These are phyloP conservation scores for Fusarium torulosum DNA, from an alignment of 2,329 filamentous ascomycete genomes.

Conservation along the genomic window DNA sequence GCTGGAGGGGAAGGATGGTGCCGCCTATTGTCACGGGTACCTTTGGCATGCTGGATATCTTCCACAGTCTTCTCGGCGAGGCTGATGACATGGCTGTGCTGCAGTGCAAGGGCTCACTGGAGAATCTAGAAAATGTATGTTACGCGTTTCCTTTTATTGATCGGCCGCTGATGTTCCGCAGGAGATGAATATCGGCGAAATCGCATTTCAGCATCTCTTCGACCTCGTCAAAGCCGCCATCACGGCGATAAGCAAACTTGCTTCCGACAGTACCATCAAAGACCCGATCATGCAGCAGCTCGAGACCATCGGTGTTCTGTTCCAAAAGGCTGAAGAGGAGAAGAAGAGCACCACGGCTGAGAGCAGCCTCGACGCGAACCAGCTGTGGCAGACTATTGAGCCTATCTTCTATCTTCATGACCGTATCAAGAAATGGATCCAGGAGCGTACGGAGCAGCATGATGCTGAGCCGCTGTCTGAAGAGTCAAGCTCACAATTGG, in stretches of 20 bases:
- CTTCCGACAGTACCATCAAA: slow-evolving; percentile 35
- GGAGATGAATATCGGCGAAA: slow-evolving; percentile 72
- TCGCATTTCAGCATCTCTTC: slow-evolving; percentile 51
- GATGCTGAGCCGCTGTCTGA: slow-evolving; percentile 34
- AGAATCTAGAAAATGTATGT: slow-evolving; percentile 70
- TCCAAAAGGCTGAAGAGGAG: slow-evolving; percentile 45
- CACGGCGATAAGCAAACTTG: slow-evolving; percentile 43
- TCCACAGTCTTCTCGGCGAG: slow-evolving; percentile 73
- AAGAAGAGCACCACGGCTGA: slow-evolving; percentile 27
- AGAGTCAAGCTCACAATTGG: slow-evolving; percentile 41
- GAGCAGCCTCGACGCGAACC: slow-evolving; percentile 38
- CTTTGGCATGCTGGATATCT: slow-evolving; percentile 72
- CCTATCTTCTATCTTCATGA: slow-evolving; percentile 75
- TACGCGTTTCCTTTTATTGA: background rate
- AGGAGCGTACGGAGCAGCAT: slow-evolving; percentile 71
- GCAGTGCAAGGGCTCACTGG: slow-evolving; percentile 70
- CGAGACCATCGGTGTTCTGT: slow-evolving; percentile 45
- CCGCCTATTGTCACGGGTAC: slow-evolving; percentile 76
- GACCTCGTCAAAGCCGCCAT: slow-evolving; percentile 47
- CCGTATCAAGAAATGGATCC: slow-evolving; percentile 62
- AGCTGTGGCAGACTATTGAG: slow-evolving; percentile 86
- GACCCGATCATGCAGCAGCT: slow-evolving; percentile 47
- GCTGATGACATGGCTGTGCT: slow-evolving; percentile 60
- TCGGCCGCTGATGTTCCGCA: slow-evolving; percentile 47
- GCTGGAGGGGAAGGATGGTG: slow-evolving; percentile 63